phyloP scores from a whole-genome alignment of 306 rosid genomes.

The Cicer yamashitae region DNA sequence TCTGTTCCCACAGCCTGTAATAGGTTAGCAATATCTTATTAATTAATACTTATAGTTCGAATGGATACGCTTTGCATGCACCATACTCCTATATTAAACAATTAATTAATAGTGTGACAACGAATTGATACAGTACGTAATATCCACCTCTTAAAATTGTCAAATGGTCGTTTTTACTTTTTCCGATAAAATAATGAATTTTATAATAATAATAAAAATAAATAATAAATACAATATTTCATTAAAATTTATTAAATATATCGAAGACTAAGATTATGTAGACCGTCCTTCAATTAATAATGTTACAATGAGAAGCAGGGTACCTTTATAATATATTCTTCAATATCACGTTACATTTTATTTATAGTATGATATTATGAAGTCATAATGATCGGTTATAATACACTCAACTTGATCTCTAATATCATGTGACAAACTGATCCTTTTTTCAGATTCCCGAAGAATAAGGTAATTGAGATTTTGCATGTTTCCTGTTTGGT shows the following conservation, averaged over 20 bases:
- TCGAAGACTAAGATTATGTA: no score
- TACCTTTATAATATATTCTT: slow-evolving; percentile 30
- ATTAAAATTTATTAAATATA: no score
- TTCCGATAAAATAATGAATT: no score
- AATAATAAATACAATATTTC: no score
- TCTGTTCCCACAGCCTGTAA: slow-evolving; percentile 38
- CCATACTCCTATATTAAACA: neutral
- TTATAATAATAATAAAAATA: no score
- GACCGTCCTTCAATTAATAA: neutral
- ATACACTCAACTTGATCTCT: neutral
- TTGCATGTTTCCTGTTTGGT: slow-evolving; percentile 24
- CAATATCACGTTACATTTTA: neutral
- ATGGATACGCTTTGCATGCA: slow-evolving; percentile 1
- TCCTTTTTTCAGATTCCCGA: slow-evolving; percentile 8
- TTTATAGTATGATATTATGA: neutral
- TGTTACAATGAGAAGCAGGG: neutral
- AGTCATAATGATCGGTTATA: neutral
- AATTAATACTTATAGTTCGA: neutral
- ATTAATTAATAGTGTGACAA: neutral
- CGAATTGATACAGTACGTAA: no score
- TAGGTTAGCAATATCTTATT: neutral
- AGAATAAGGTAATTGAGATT: slow-evolving; percentile 12
- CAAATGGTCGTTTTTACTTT: no score
- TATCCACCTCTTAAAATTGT: no score
- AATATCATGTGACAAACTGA: slow-evolving; percentile 13